These are phyloP conservation scores for Eucalyptus victrix DNA, from an alignment of 345 rosid species.

Conservation along the genomic window DNA sequence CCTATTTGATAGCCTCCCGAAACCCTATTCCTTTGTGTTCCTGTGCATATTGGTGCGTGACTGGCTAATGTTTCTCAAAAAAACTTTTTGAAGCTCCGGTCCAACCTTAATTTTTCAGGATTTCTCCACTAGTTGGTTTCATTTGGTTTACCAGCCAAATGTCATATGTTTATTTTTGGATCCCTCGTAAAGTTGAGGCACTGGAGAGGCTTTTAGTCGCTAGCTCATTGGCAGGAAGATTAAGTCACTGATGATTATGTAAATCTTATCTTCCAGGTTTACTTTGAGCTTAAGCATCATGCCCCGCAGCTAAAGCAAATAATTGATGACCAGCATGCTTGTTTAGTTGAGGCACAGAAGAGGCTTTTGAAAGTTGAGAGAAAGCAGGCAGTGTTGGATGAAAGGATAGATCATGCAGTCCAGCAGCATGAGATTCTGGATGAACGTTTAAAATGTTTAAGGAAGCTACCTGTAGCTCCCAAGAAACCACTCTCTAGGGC, in stretches of 20 bases:
- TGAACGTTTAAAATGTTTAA: conserved; percentile 47
- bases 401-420: conserved; percentile 37
- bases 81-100: too few species aligned
- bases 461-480: conserved; percentile 59
- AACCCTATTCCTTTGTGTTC: too few species aligned
- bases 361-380: conserved; percentile 56
- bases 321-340: conserved; percentile 58
- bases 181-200: too few species aligned
- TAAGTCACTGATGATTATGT: neutral
- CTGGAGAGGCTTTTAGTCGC: too few species aligned
- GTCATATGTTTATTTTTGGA: too few species aligned
- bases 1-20: too few species aligned
- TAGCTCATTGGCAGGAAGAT: neutral
- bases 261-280: conserved; percentile 30
- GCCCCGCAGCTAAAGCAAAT: conserved; percentile 78
- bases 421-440: conserved; percentile 42
- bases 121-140: too few species aligned
- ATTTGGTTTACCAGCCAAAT: too few species aligned
- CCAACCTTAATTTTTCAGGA: too few species aligned
- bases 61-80: too few species aligned
- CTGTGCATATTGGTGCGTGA: too few species aligned
- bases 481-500: conserved; percentile 88
- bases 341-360: conserved; percentile 45
- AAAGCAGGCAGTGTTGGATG: conserved; percentile 47
- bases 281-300: conserved; percentile 83